These are phyloP conservation scores for Blumeria hordei DNA, from an alignment of 2,329 filamentous ascomycete species.

Conservation along the genomic window DNA sequence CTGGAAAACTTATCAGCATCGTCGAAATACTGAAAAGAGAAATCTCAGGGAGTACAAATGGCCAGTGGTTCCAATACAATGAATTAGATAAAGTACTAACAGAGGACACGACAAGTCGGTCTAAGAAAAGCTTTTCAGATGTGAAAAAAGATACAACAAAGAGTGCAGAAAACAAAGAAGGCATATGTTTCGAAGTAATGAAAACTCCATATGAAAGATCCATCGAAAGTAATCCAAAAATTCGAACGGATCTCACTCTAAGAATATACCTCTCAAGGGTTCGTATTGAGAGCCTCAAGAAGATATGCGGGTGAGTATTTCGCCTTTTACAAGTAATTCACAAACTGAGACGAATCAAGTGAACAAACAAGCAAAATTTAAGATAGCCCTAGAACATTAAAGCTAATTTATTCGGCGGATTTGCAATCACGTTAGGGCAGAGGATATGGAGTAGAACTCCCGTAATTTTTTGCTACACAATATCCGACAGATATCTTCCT, in stretches of 20 bases:
- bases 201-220: constrained; percentile 30
- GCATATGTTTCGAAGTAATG: constrained; percentile 30
- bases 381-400: too few relatives aligned
- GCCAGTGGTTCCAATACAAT: constrained; percentile 19
- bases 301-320: constrained; percentile 14
- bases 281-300: constrained; percentile 29
- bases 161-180: constrained; percentile 4
- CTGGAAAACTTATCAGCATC: constrained; percentile 43
- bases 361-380: constrained; percentile 11
- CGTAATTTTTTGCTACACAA: too few relatives aligned
- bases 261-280: constrained; percentile 32
- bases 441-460: too few relatives aligned
- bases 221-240: constrained; percentile 21
- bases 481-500: too few relatives aligned
- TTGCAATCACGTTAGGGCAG: too few relatives aligned
- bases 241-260: constrained; percentile 27
- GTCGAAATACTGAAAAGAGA: constrained; percentile 39
- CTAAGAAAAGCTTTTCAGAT: constrained; percentile 15
- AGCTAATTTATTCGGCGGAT: too few relatives aligned
- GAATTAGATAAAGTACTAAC: constrained; percentile 9
- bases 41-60: constrained; percentile 20
- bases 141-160: constrained; percentile 1
- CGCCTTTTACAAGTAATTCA: neutral
- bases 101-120: constrained; percentile 5
- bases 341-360: constrained; percentile 4